phyloP scores from a whole-genome alignment of 768 basidiomycete species.

The Suillus weaverae region DNA sequence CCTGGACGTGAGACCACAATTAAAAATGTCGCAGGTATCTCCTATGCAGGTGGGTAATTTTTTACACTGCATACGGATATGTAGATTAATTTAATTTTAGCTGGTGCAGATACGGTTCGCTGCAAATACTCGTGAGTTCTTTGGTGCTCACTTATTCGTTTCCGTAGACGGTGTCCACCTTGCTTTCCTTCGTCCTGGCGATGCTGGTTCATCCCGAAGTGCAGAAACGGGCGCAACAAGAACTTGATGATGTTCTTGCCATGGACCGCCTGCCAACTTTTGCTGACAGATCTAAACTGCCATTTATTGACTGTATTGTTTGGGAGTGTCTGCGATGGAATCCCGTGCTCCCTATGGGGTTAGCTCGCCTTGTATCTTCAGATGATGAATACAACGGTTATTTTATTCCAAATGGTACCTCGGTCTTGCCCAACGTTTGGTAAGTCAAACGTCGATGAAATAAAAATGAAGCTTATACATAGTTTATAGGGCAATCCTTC shows the following conservation, averaged over 20 bases:
- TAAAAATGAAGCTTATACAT: constrained; percentile 15
- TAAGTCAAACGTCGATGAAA: constrained; percentile 23
- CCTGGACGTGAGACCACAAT: constrained; percentile 45
- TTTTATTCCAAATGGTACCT: constrained; percentile 45
- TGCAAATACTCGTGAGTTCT: constrained; percentile 23
- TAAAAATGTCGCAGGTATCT: constrained; percentile 50
- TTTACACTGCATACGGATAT: neutral
- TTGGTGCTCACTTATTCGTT: constrained; percentile 15
- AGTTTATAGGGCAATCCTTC: constrained; percentile 41
- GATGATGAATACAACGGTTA: constrained; percentile 49
- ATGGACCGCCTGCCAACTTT: constrained; percentile 46
- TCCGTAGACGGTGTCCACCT: constrained; percentile 47
- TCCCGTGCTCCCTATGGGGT: constrained; percentile 33
- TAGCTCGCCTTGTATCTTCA: constrained; percentile 25
- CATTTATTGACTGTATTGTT: constrained; percentile 37
- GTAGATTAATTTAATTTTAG: constrained; percentile 14
- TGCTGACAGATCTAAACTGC: constrained; percentile 41
- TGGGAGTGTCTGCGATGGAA: constrained; percentile 44
- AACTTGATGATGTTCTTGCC: constrained; percentile 51
- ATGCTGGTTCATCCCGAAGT: constrained; percentile 55
- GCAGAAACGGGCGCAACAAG: constrained; percentile 47
- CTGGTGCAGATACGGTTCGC: constrained; percentile 28
- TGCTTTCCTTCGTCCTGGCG: constrained; percentile 52
- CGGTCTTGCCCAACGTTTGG: constrained; percentile 50
- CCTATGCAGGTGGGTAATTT: constrained; percentile 43